Evolutionary conservation across 805 yeast genomes (phyloP).

Genomic region (Candida adriatica): DNA sequence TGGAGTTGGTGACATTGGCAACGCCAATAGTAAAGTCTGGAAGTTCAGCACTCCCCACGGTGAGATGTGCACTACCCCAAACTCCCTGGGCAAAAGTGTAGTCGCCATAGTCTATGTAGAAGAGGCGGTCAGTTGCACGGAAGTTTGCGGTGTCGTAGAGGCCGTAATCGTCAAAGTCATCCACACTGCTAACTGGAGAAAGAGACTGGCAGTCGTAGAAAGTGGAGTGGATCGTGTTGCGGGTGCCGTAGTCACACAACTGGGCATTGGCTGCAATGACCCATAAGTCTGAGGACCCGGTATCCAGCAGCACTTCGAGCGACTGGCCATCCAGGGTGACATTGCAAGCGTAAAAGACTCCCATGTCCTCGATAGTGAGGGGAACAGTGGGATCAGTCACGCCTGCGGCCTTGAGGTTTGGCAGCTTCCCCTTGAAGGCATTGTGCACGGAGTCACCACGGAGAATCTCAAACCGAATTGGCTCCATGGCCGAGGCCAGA

Average conservation of each 20-base stretch:
- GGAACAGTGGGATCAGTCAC: slow-evolving; percentile 2
- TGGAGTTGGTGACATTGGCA: slow-evolving; percentile 55
- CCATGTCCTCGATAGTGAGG: slow-evolving; percentile 3
- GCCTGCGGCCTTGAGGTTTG: background rate
- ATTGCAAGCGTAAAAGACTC: slow-evolving; percentile 10
- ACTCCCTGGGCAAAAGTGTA: slow-evolving; percentile 41
- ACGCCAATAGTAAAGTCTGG: slow-evolving; percentile 51
- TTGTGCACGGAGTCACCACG: slow-evolving; percentile 3
- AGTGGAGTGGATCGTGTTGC: background rate
- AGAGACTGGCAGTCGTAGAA: background rate
- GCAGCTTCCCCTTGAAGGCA: slow-evolving; percentile 2
- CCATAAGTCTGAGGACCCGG: slow-evolving; percentile 32
- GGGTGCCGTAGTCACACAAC: slow-evolving; percentile 16
- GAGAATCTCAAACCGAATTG: slow-evolving; percentile 4
- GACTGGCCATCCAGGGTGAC: slow-evolving; percentile 13
- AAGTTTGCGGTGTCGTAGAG: slow-evolving; percentile 2
- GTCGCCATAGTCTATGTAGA: slow-evolving; percentile 41
- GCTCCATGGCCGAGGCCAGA: slow-evolving; percentile 1
- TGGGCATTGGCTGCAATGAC: slow-evolving; percentile 23
- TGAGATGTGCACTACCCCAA: slow-evolving; percentile 59
- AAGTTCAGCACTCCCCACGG: slow-evolving; percentile 36
- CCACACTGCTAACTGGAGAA: background rate
- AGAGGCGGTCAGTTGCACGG: slow-evolving; percentile 20
- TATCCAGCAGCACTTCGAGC: slow-evolving; percentile 27
- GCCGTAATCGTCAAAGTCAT: background rate